Base-by-base conservation (phyloP, 2,329 filamentous ascomycete species). In the Elsinoe batatas region DNA sequence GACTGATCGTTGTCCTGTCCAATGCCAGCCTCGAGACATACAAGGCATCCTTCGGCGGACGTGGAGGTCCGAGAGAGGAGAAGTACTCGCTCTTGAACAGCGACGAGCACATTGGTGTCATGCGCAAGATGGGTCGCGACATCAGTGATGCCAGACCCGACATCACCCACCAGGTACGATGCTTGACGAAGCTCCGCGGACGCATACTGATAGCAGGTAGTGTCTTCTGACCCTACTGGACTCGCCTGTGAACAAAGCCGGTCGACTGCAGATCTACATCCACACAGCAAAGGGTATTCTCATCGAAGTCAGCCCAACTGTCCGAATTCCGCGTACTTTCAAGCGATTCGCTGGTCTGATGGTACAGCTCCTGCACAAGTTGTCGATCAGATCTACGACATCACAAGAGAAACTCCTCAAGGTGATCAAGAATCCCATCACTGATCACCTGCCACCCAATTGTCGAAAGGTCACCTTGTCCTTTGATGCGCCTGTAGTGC, bases 81-180 rank as follows among this genome's bases (percentile, higher is more conserved):
- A 97, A 97, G 72, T 98, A 95, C 74, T 95, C 91, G 59, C 78
- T 98, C 53, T 83, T 98, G 67, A 98, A 98, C 78, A 96, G 91
- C 72, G 93, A 98, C 68, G 93, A 98, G 74, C 93, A 98, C 70
- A 98, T 98, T 64, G 93, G 93, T 60, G 87, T 97, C 62, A 95
- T 98, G 90, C 86, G 93, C 67, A 98, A 97, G 78, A 97, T 97
- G 91, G 95, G 95, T 70, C 82, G 93, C 64, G 93, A 98, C 70
- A 97, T 98, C 62, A 96, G 91, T 70, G 93, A 98, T 73, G 93
- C 93, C 58, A 84, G 93, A 64, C 93, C 93, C 43, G 93, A 98
- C 72, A 98, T 98, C 67, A 95, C 93, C 44, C 93, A 98, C 71
- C 93, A 97, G 88, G 91, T 96, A 76, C 67, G 81, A 71, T 47